phyloP scores from a whole-genome alignment of 1,284 basidiomycete species.

The Pseudozyma hubeiensis region DNA sequence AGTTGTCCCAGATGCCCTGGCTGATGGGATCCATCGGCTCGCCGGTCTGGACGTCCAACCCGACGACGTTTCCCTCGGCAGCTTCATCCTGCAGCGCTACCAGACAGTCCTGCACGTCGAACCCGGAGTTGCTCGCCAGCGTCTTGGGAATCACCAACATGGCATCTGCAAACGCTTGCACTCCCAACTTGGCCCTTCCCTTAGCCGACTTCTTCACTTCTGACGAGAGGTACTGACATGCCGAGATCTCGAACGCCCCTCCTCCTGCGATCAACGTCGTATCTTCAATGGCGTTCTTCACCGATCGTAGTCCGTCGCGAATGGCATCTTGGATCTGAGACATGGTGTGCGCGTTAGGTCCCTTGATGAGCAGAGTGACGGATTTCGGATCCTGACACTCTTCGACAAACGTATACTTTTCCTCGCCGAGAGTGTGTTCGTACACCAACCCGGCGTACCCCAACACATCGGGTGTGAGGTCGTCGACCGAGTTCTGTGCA shows the following conservation, averaged over 20 bases:
- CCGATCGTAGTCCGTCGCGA: slow-evolving; percentile 92
- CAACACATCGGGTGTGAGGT: slow-evolving; percentile 87
- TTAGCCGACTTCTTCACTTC: slow-evolving; percentile 88
- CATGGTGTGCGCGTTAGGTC: slow-evolving; percentile 95
- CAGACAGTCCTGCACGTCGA: slow-evolving; percentile 95
- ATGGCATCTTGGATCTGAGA: slow-evolving; percentile 97
- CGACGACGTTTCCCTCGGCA: slow-evolving; percentile 80
- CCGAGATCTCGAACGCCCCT: slow-evolving; percentile 97
- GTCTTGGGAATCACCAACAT: slow-evolving; percentile 90
- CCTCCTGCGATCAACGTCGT: slow-evolving; percentile 88
- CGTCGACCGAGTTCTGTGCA: slow-evolving; percentile 98
- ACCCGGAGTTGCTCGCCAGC: slow-evolving; percentile 93
- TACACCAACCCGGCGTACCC: slow-evolving; percentile 99
- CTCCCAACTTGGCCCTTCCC: slow-evolving; percentile 96
- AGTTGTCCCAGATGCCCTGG: slow-evolving; percentile 98
- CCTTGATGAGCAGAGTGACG: slow-evolving; percentile 88
- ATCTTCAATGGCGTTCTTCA: slow-evolving; percentile 97
- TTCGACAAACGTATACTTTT: slow-evolving; percentile 98
- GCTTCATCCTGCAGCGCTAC: slow-evolving; percentile 93
- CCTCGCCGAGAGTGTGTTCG: slow-evolving; percentile 98
- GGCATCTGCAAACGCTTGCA: slow-evolving; percentile 96
- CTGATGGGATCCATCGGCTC: slow-evolving; percentile 96
- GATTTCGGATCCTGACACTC: slow-evolving; percentile 96
- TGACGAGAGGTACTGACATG: slow-evolving; percentile 79
- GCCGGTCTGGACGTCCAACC: slow-evolving; percentile 90